phyloP scores from a whole-genome alignment of 352 stramenopile genomes.

The Pythium volutum region DNA sequence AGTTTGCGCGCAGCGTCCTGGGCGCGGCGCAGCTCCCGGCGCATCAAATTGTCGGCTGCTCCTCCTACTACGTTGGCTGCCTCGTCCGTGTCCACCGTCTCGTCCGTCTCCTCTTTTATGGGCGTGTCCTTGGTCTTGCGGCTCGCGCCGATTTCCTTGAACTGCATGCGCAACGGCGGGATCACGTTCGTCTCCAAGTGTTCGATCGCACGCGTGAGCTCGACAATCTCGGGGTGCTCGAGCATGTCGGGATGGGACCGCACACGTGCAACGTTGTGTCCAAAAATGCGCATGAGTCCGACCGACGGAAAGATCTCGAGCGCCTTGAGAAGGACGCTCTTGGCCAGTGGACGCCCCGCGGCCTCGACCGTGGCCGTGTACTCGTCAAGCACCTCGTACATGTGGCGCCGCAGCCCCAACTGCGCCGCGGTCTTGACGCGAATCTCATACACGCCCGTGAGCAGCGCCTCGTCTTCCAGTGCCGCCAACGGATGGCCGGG shows the following conservation, averaged over 20 bases:
- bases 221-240: neutral
- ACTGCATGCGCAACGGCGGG: neutral
- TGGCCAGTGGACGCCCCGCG: slow-evolving; percentile 1
- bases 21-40: slow-evolving; percentile 34
- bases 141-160: too few relatives aligned
- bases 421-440: slow-evolving; percentile 60
- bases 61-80: neutral
- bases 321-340: slow-evolving; percentile 23
- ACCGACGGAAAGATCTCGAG: slow-evolving; percentile 27
- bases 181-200: slow-evolving; percentile 10
- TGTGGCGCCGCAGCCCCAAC: slow-evolving; percentile 37
- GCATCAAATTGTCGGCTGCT: too few relatives aligned
- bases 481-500: slow-evolving; percentile 35
- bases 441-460: slow-evolving; percentile 53
- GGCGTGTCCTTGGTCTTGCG: too few relatives aligned
- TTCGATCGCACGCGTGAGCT: slow-evolving; percentile 9
- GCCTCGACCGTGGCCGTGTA: slow-evolving; percentile 36
- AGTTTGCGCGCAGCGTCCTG: slow-evolving; percentile 24
- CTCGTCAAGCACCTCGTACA: slow-evolving; percentile 58
- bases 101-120: too few relatives aligned
- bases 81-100: neutral
- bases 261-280: slow-evolving; percentile 5
- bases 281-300: slow-evolving; percentile 10
- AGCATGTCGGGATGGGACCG: slow-evolving; percentile 3
- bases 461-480: slow-evolving; percentile 27